phyloP scores from a whole-genome alignment of 495 filamentous ascomycete genomes.

The Penicillium ochrochloron region DNA sequence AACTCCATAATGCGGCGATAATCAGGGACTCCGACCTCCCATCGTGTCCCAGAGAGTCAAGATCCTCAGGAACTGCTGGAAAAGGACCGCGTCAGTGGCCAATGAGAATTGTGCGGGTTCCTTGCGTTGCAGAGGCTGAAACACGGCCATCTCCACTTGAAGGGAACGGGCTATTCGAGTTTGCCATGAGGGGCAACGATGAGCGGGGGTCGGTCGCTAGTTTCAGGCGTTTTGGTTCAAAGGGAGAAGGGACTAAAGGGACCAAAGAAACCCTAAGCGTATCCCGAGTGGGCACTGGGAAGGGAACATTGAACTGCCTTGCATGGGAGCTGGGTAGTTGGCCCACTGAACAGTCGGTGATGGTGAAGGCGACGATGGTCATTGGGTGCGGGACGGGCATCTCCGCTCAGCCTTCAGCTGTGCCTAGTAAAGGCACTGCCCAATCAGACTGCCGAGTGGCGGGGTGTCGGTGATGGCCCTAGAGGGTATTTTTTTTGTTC shows the following conservation, averaged over 20 bases:
- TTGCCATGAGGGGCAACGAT: constrained; percentile 10
- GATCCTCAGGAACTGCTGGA: constrained; percentile 7
- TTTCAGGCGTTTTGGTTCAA: constrained; percentile 13
- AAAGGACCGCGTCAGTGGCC: neutral
- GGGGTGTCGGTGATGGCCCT: constrained; percentile 1
- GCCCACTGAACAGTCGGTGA: constrained; percentile 2
- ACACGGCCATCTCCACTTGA: constrained; percentile 10
- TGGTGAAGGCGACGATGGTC: neutral
- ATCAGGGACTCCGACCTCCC: neutral
- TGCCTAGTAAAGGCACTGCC: neutral
- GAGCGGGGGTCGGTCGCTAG: constrained; percentile 10
- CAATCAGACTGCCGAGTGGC: neutral
- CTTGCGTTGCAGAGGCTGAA: constrained; percentile 25
- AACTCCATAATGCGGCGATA: constrained; percentile 6
- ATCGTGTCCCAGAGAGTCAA: neutral
- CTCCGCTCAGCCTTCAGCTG: constrained; percentile 14
- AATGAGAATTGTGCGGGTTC: constrained; percentile 4
- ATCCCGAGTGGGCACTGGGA: too few species aligned
- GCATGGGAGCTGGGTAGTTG: neutral
- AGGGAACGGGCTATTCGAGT: neutral
- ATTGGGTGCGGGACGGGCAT: constrained; percentile 6
- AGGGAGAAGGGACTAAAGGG: neutral
- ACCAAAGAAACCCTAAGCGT: neutral
- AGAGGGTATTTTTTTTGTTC: neutral
- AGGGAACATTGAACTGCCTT: neutral